Base-by-base conservation (phyloP, 192 early-diverging fungal species). In the Bifiguratus adelaidae region DNA sequence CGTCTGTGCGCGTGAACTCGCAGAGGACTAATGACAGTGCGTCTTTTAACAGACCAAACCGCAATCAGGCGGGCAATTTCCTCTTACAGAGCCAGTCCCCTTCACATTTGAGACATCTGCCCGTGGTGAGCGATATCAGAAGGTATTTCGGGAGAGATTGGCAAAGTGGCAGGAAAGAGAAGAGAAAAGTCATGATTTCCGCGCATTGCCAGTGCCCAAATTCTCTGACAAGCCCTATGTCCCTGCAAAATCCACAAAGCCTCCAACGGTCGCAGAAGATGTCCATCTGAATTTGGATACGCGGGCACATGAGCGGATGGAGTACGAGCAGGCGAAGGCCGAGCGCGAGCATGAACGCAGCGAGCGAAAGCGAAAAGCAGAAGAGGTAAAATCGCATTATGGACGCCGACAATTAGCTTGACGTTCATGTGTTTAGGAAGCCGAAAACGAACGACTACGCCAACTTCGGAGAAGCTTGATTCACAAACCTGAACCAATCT, bases 221-320 rank as follows among this genome's bases (percentile, higher is more conserved):
- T 61, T 61, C 29, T 20, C 12, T 21, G 50, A 47, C 1, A 52
- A 51, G 2, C 68, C 74, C 16, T 85, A 83, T 60, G 50, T 74
- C 1, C 78, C 78, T 0, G 54, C 69, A 26, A 67, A 64, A 40
- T 80, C 76, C 2, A 57, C 50, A 19, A 73, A 65, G 46, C 78
- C 75, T 16, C 32, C 72, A 35, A 85, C 83, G 26, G 52, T 75
- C 29, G 44, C 64, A 8, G 63, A 68, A 15, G 40, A 64, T 2
- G 42, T 77, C 2, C 43, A 61, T 9, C 58, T 81, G 33, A 52
- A 65, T 29, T 70, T 70, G 1, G 74, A 77, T 11, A 30, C 60
- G n/a, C 53, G 83, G 8, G 70, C 69, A 5, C 65, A 80, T 32
- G 80, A 81, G 42, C 44, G 83, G 13, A 50, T 63, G 33, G 58